Percentiles rank a stretch among this genome's conserved stretches.
Conservation (phyloP, 768 basidiomycete species). For the Epithele typhae region DNA sequence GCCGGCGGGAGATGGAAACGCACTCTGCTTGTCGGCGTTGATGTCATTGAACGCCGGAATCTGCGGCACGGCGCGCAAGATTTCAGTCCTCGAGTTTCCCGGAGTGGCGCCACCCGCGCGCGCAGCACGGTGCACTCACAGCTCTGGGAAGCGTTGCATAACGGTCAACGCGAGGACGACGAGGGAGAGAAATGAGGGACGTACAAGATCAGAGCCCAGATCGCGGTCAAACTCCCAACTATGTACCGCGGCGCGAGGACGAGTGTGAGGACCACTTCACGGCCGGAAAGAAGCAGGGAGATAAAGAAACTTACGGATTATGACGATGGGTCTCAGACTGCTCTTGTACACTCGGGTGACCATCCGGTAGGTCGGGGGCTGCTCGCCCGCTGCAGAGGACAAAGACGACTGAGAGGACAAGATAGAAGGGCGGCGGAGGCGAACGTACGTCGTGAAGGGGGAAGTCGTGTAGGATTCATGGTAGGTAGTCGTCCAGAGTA, state of each 20-base stretch:
- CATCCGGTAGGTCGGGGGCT: conserved; percentile 55
- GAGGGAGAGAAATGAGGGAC: conserved; percentile 24
- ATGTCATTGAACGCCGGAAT: conserved; percentile 60
- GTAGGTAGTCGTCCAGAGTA: too few relatives aligned
- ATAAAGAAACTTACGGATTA: conserved; percentile 30
- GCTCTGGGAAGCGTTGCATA: conserved; percentile 24
- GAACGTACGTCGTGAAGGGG: too few relatives aligned
- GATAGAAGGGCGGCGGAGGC: background rate
- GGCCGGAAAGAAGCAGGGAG: too few relatives aligned
- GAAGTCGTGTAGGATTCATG: too few relatives aligned
- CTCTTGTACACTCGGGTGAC: conserved; percentile 49
- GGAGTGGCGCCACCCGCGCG: background rate
- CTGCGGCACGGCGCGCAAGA: conserved; percentile 30
- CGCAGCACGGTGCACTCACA: conserved; percentile 4
- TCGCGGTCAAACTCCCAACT: conserved; percentile 41
- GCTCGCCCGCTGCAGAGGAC: conserved; percentile 6
- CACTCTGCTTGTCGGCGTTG: conserved; percentile 43
- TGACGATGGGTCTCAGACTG: conserved; percentile 60
- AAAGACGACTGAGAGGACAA: background rate
- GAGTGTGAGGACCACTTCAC: too few relatives aligned
- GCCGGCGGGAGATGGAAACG: conserved; percentile 19
- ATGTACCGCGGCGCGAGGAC: background rate
- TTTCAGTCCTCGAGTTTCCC: too few relatives aligned
- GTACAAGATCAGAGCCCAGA: conserved; percentile 66
- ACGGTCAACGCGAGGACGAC: too few relatives aligned